A percentile compares a stretch with the other conserved stretches of the same genome.
These are phyloP conservation scores for Coccomyxa sp. DNA, from an alignment of 139 green algal species.

Conservation along the genomic window DNA sequence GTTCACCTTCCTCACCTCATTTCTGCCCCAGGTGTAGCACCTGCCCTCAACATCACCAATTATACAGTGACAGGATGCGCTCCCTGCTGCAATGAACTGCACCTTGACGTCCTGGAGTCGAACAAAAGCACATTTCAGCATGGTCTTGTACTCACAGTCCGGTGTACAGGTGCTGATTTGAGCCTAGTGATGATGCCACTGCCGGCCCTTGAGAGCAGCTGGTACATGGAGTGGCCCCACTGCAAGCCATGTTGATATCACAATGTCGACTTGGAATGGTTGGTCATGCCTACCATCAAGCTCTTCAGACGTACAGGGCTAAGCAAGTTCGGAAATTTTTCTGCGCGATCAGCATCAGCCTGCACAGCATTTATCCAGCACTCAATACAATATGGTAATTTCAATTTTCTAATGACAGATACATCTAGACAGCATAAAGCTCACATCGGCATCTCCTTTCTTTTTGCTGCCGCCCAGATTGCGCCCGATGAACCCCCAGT, in stretches of 20 bases:
- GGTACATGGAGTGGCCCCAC: not conserved
- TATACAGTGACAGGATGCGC: constrained; percentile 75
- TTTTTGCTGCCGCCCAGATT: constrained; percentile 30
- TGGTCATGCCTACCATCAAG: constrained; percentile 41
- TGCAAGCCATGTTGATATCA: not conserved
- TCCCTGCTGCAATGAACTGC: constrained; percentile 64
- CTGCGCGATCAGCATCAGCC: constrained; percentile 45
- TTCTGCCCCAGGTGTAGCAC: constrained; percentile 86
- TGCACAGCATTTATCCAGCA: constrained; percentile 17
- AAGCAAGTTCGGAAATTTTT: constrained; percentile 68
- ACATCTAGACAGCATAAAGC: not conserved
- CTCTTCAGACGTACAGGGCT: constrained; percentile 65
- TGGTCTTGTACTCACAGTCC: not conserved
- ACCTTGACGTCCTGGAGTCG: constrained; percentile 62
- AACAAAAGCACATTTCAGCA: not conserved
- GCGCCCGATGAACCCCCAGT: constrained; percentile 43
- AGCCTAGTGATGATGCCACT: not conserved
- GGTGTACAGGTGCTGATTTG: not conserved
- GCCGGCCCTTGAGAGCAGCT: not conserved
- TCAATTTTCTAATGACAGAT: not conserved
- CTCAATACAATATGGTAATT: not conserved
- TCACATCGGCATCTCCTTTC: constrained; percentile 29
- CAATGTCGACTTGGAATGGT: not conserved
- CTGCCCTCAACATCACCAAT: constrained; percentile 54
- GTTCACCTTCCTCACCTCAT: constrained; percentile 54